A percentile compares a stretch with the other conserved stretches of the same genome.
Evolutionary conservation across 2,329 filamentous ascomycete genomes (phyloP).

Genomic region (Penicillium frequentans): DNA sequence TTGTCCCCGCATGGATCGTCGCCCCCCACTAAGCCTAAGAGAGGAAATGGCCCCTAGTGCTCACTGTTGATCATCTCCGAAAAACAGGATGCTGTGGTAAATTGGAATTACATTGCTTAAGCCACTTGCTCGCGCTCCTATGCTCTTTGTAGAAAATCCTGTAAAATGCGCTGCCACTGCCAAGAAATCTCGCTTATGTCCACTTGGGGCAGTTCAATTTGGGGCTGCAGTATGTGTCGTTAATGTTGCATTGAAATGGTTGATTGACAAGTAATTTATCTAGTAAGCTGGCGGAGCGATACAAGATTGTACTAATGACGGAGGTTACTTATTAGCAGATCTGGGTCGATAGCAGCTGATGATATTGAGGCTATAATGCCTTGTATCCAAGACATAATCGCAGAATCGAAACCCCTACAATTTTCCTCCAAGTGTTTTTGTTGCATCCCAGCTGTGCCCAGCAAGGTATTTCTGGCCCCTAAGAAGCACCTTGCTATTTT

Average conservation of each 20-base stretch:
- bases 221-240: neutral
- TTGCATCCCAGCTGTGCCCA: conserved; percentile 10
- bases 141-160: neutral
- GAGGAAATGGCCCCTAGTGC: conserved; percentile 3
- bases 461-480: conserved; percentile 12
- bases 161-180: neutral
- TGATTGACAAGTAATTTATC: neutral
- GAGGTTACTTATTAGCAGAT: neutral
- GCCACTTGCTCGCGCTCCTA: neutral
- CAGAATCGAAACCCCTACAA: neutral
- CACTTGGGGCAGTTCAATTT: neutral
- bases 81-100: too few species aligned
- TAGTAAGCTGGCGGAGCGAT: too few species aligned
- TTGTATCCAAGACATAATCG: neutral
- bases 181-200: neutral
- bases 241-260: neutral
- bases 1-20: conserved; percentile 2
- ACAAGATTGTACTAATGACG: too few species aligned
- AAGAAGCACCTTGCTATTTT: conserved; percentile 22
- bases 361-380: neutral
- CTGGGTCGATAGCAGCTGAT: neutral
- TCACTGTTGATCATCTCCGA: neutral
- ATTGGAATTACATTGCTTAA: neutral
- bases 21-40: conserved; percentile 6
- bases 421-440: neutral